phyloP scores from a whole-genome alignment of 1,139 yeast genomes.

The Suhomyces coccinellae region DNA sequence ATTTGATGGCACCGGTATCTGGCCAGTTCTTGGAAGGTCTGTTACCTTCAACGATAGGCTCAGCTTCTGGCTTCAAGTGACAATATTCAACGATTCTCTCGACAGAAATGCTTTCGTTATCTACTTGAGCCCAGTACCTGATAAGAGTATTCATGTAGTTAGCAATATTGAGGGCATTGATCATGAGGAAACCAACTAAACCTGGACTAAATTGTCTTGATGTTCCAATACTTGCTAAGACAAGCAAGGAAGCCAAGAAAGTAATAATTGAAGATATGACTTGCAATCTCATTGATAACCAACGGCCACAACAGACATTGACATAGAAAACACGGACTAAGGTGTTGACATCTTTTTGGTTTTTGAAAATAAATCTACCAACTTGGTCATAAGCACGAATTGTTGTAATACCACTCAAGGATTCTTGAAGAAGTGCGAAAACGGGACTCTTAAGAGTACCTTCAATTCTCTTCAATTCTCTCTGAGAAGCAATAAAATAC shows the following conservation, averaged over 20 bases:
- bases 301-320: conserved; percentile 31
- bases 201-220: conserved; percentile 24
- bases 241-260: conserved; percentile 29
- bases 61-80: conserved; percentile 28
- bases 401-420: conserved; percentile 39
- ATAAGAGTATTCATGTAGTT: conserved; percentile 25
- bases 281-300: conserved; percentile 43
- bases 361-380: conserved; percentile 28
- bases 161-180: conserved; percentile 28
- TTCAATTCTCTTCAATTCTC: conserved; percentile 38
- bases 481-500: conserved; percentile 36
- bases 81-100: conserved; percentile 32
- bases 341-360: conserved; percentile 23
- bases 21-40: conserved; percentile 30
- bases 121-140: conserved; percentile 31
- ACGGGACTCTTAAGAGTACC: conserved; percentile 37
- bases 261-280: conserved; percentile 36
- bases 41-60: conserved; percentile 22
- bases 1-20: conserved; percentile 23
- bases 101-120: conserved; percentile 27
- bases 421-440: conserved; percentile 40
- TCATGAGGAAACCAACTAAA: conserved; percentile 31
- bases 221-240: conserved; percentile 26
- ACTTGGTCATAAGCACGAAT: conserved; percentile 33
- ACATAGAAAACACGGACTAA: conserved; percentile 25